Evolutionary conservation across 768 basidiomycete genomes (phyloP), one percentile per base, ranked within the genome.

Genomic region (Cystofilobasidium ferigula): DNA sequence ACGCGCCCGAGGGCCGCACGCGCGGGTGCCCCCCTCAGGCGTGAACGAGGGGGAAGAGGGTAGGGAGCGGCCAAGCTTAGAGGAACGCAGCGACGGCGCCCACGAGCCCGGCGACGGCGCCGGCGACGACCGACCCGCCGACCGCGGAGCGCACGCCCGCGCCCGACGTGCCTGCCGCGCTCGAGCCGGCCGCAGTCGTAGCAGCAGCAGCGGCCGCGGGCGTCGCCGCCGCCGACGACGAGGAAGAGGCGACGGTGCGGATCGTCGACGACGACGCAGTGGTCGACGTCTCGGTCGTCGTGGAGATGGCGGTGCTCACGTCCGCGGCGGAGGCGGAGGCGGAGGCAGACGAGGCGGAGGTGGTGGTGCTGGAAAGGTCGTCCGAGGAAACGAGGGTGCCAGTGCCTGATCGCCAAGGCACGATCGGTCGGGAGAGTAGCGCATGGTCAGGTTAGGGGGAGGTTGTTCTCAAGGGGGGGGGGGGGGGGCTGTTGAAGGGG

Each of bases 261-360:
- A n/a, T n/a, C n/a, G n/a, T 22, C 20, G 26, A 10, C 24, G 35
- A 24, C 20, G 59, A 61, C 12, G 56, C 16, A 6, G 56, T 12
- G 3, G 56, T 8, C 10, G 28, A 4, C 20, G 59, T 42, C 34
- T 16, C 42, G 45, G 30, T 16, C n/a, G 64, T 48, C 40, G 58
- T 35, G 6, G 58, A 40, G 59, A 38, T 28, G 30, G 54, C 28
- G 40, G 48, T 14, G 30, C n/a, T n/a, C n/a, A n/a, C n/a, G n/a
- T n/a, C n/a, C n/a, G 24, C n/a, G 42, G 62, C 26, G 36, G 53
- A 47, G 8, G 61, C 20, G 9, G 61, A 53, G 28, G 14, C 47
- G 42, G 54, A 24, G 26, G 57, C 22, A 10, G 64, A 42, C n/a
- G 64, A 66, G 8, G 64, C 18, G 14, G 28, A 18, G 14, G 63